Percentiles rank a stretch among this genome's conserved stretches.
These are phyloP conservation scores for Circinella minor DNA, from an alignment of 371 early-diverging fungal species.

Conservation along the genomic window DNA sequence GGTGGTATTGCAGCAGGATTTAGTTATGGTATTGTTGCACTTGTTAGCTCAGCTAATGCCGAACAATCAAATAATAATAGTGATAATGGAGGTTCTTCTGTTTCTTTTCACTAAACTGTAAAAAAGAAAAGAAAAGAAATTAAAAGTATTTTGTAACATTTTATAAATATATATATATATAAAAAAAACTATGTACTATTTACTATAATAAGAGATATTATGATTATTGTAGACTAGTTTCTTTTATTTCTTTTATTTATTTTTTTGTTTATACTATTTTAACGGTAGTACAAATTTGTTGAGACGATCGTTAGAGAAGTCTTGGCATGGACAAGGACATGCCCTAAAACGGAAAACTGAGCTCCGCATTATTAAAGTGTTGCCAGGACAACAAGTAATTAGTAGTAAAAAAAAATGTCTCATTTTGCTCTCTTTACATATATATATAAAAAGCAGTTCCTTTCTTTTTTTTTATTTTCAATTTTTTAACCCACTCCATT, in stretches of 20 bases:
- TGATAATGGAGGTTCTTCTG: neutral
- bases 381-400: too few relatives aligned
- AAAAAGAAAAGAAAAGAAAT: too few relatives aligned
- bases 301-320: neutral
- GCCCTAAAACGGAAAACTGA: neutral
- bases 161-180: neutral
- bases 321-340: neutral
- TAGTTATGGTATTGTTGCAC: constrained; percentile 52
- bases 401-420: too few relatives aligned
- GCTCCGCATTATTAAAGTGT: neutral
- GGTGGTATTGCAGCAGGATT: constrained; percentile 69
- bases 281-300: neutral
- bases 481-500: neutral
- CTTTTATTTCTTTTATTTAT: neutral
- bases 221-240: too few relatives aligned
- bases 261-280: too few relatives aligned
- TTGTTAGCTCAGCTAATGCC: constrained; percentile 22
- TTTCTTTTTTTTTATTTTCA: neutral
- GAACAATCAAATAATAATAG: too few relatives aligned
- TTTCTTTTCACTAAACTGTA: constrained; percentile 1
- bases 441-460: neutral
- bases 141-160: neutral
- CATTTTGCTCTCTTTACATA: neutral
- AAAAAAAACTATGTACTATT: neutral
- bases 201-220: too few relatives aligned